Evolutionary conservation across 1,284 basidiomycete genomes (phyloP), one percentile per base, ranked within the genome.

Genomic region (Sanguinoderma infundibulare): DNA sequence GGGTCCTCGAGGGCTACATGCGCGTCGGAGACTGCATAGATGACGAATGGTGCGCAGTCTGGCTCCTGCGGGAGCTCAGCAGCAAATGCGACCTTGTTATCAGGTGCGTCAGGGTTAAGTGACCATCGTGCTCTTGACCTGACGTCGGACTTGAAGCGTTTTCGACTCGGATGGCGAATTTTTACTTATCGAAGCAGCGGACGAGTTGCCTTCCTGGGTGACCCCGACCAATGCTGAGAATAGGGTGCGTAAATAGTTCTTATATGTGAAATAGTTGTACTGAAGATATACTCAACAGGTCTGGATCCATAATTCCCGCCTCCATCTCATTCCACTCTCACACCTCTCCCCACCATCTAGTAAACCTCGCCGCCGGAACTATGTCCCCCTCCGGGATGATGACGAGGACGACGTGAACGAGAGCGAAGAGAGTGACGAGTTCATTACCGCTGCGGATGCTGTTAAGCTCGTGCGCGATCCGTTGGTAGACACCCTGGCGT

Each of bases 91-190:
- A 94, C 67, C 79, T 93, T 46, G 85, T 85, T 10, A 83, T 95
- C 57, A 89, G 90, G 91, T 92, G 67, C 54, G 80, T 72, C 5
- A 17, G 3, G 14, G 8, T 66, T 26, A 44, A 57, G 1, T 59
- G 64, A 56, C 39, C 55, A 24, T 51, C 51, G 32, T 51, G 55
- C 17, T 60, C 53, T 0, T 57, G 39, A 9, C 24, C 32, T 49
- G 61, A 24, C 63, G 63, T 26, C 56, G 51, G 3, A 24, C 38
- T 30, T 1, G 4, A 55, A 94, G 94, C 67, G 83, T 91, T 1
- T 87, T 86, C 63, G 97, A 98, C 77, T 90, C 92, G 4, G 97
- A 99, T 74, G 98, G 98, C 32, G 94, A 99, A 70, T 98, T 99
- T 72, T 77, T 99, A 42, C 83, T 99, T 62, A 98, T 99, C 65